These are phyloP conservation scores for Pholiota molesta DNA, from an alignment of 768 basidiomycete genomes.

Conservation along the genomic window DNA sequence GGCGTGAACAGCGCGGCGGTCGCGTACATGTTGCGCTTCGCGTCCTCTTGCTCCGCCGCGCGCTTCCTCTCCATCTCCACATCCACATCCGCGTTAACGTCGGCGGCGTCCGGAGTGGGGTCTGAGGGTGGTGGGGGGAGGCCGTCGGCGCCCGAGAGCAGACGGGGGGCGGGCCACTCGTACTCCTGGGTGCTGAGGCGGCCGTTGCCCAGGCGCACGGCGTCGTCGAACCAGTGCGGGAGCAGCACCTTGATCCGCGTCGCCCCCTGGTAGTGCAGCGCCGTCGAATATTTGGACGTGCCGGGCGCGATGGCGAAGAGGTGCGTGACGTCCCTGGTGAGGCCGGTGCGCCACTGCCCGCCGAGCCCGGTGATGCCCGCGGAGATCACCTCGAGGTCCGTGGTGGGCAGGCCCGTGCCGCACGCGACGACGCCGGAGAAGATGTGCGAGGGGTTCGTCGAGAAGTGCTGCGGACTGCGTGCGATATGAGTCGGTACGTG, in stretches of 20 bases:
- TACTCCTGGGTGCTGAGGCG: constrained; percentile 57
- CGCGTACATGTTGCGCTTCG: constrained; percentile 34
- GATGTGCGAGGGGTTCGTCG: constrained; percentile 73
- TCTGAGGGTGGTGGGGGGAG: constrained; percentile 18
- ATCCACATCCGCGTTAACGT: too few relatives aligned
- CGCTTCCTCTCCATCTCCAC: background rate
- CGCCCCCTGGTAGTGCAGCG: constrained; percentile 59
- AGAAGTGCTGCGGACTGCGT: constrained; percentile 61
- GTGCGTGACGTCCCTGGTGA: constrained; percentile 88
- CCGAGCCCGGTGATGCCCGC: constrained; percentile 77
- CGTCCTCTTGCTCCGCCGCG: constrained; percentile 29
- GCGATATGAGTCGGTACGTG: constrained; percentile 1
- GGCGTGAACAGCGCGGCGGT: constrained; percentile 34
- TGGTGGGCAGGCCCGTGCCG: constrained; percentile 55
- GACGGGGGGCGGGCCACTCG: constrained; percentile 73
- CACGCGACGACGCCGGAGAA: constrained; percentile 85
- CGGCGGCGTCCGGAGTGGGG: too few relatives aligned
- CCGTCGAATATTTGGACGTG: constrained; percentile 54
- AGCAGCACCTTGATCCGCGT: constrained; percentile 72
- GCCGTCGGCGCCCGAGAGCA: constrained; percentile 33
- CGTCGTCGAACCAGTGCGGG: constrained; percentile 93
- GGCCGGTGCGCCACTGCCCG: constrained; percentile 76
- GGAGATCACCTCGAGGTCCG: constrained; percentile 74
- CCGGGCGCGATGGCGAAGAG: constrained; percentile 64
- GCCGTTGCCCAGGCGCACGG: constrained; percentile 56